Evolutionary conservation across 2,329 filamentous ascomycete genomes (phyloP).

Genomic region (Byssothecium circinans): DNA sequence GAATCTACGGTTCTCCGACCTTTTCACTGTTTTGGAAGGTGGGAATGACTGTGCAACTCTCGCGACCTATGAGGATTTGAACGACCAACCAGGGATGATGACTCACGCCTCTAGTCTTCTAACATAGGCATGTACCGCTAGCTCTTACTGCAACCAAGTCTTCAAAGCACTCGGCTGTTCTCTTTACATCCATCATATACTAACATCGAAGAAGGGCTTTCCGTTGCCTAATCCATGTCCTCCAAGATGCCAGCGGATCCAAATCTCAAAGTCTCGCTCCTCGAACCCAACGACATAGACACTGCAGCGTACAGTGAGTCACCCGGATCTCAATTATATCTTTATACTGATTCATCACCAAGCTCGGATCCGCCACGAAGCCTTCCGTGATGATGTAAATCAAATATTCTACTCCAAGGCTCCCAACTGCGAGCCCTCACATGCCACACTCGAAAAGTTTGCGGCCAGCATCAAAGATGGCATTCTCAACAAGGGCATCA

Average conservation of each 20-base stretch:
- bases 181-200: neutral
- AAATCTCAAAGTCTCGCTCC: constrained; percentile 29
- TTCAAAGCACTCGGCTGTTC: neutral
- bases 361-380: constrained; percentile 32
- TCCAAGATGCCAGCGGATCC: constrained; percentile 20
- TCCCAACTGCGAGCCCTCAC: constrained; percentile 22
- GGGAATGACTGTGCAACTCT: too few species aligned
- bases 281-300: constrained; percentile 30
- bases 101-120: constrained; percentile 6
- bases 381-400: constrained; percentile 36
- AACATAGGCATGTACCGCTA: too few species aligned
- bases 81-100: constrained; percentile 4
- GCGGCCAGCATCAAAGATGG: constrained; percentile 23
- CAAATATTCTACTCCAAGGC: constrained; percentile 36
- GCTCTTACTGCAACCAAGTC: neutral
- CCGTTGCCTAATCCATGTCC: neutral
- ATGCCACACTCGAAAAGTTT: constrained; percentile 26
- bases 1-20: too few species aligned
- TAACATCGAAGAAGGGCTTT: neutral
- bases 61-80: too few species aligned
- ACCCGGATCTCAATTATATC: neutral
- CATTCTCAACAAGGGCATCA: constrained; percentile 26
- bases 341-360: neutral
- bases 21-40: too few species aligned
- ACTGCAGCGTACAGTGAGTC: constrained; percentile 20